Evolutionary conservation across 2,329 filamentous ascomycete species (phyloP).

Genomic region (Colletotrichum nymphaeae): DNA sequence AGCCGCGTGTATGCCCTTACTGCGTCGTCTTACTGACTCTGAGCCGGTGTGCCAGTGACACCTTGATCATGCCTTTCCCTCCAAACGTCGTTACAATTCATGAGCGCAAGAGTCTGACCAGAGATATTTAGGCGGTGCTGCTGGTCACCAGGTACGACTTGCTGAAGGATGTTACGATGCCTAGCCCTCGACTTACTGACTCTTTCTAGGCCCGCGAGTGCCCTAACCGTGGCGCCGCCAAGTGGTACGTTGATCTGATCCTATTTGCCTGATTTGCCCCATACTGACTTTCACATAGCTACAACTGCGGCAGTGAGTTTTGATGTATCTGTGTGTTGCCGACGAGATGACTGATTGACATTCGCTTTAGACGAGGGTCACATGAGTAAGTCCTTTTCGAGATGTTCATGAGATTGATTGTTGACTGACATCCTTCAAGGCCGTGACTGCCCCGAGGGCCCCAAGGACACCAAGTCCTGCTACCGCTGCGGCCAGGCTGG

Average conservation of each 20-base stretch:
- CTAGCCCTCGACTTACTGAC: conserved; percentile 39
- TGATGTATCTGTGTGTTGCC: conserved; percentile 33
- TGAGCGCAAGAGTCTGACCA: conserved; percentile 33
- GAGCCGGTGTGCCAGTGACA: conserved; percentile 32
- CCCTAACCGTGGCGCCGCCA: conserved; percentile 84
- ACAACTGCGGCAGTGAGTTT: conserved; percentile 81
- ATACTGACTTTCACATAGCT: conserved; percentile 63
- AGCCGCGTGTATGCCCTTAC: conserved; percentile 16
- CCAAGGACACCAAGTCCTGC: conserved; percentile 86
- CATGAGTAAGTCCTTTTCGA: conserved; percentile 71
- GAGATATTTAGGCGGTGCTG: conserved; percentile 40
- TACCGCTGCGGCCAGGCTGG: conserved; percentile 85
- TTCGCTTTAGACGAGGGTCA: conserved; percentile 70
- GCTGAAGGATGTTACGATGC: neutral
- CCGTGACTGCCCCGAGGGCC: conserved; percentile 90
- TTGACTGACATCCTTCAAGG: conserved; percentile 57
- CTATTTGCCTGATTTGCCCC: conserved; percentile 4
- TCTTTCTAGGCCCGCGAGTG: conserved; percentile 79
- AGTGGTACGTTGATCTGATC: conserved; percentile 70
- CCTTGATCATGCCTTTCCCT: neutral
- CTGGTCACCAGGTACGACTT: conserved; percentile 40
- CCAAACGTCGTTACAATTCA: neutral
- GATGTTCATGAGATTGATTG: conserved; percentile 23
- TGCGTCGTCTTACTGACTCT: conserved; percentile 31
- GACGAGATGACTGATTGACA: conserved; percentile 38